These are phyloP conservation scores for Cyclanthera cordifolia DNA, from an alignment of 306 rosid species.

Conservation along the genomic window DNA sequence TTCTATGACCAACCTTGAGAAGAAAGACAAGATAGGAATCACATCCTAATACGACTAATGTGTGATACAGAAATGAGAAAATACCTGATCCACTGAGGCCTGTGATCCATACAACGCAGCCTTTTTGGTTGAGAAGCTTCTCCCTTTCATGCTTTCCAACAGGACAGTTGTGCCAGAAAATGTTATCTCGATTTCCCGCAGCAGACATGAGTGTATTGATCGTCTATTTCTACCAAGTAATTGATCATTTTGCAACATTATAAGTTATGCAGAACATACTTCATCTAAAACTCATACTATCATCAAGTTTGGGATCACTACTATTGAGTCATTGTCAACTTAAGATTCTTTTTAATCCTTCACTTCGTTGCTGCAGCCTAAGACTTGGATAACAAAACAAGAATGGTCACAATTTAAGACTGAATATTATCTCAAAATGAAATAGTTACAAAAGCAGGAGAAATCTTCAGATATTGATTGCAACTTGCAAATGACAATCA, in stretches of 20 bases:
- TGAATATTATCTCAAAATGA: background rate
- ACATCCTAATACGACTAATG: background rate
- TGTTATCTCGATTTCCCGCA: slow-evolving; percentile 50
- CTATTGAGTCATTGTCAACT: background rate
- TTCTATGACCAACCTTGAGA: background rate
- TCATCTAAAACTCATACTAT: background rate
- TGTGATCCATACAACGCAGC: slow-evolving; percentile 82
- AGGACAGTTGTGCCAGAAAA: slow-evolving; percentile 74
- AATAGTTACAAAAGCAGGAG: background rate
- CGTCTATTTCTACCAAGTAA: background rate
- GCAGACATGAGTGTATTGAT: slow-evolving; percentile 31
- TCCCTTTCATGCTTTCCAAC: slow-evolving; percentile 61
- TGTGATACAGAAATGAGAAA: slow-evolving; percentile 4
- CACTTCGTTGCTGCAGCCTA: background rate
- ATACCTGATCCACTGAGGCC: slow-evolving; percentile 91
- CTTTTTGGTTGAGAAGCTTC: slow-evolving; percentile 77
- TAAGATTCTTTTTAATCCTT: background rate
- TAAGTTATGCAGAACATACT: background rate
- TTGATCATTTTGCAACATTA: background rate
- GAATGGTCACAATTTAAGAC: background rate
- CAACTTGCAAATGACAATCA: background rate
- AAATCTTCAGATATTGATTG: background rate
- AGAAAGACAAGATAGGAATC: background rate
- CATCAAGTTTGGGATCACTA: background rate
- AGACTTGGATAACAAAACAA: background rate